These are phyloP conservation scores for Mortierella sp. DNA, from an alignment of 371 early-diverging fungal genomes.

Conservation along the genomic window DNA sequence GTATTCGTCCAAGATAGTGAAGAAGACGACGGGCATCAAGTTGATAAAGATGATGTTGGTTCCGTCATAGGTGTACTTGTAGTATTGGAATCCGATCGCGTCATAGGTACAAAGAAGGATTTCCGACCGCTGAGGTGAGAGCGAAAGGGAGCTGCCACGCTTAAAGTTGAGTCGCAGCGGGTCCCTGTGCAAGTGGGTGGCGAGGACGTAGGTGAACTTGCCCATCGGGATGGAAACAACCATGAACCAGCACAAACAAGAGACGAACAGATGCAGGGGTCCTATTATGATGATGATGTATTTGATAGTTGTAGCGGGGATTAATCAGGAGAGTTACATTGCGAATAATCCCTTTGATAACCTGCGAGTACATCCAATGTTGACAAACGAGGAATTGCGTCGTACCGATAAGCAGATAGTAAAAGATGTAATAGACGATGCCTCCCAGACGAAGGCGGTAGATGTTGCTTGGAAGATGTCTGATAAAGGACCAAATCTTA, in stretches of 20 bases:
- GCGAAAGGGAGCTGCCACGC: slow-evolving; percentile 66
- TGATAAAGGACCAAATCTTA: slow-evolving; percentile 19
- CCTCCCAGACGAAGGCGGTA: slow-evolving; percentile 71
- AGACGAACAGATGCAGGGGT: slow-evolving; percentile 83
- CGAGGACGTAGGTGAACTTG: slow-evolving; percentile 84
- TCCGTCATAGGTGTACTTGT: slow-evolving; percentile 96
- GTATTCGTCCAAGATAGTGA: slow-evolving; percentile 88
- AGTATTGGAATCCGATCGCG: slow-evolving; percentile 86
- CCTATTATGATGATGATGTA: slow-evolving; percentile 48
- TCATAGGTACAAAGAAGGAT: slow-evolving; percentile 85
- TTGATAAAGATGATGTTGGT: slow-evolving; percentile 97
- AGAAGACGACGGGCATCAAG: slow-evolving; percentile 84
- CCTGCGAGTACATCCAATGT: neutral
- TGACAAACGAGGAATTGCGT: neutral
- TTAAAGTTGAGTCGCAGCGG: slow-evolving; percentile 86
- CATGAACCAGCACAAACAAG: slow-evolving; percentile 86
- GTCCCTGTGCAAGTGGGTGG: slow-evolving; percentile 78
- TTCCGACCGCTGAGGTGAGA: slow-evolving; percentile 61
- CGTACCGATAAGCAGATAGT: slow-evolving; percentile 67
- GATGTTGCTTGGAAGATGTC: slow-evolving; percentile 29
- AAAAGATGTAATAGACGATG: slow-evolving; percentile 68
- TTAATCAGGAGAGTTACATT: neutral
- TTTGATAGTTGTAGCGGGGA: slow-evolving; percentile 10
- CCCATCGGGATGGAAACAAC: slow-evolving; percentile 95
- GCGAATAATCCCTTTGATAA: neutral